Base-by-base conservation (phyloP, 352 stramenopile species). In the Phytophthora cactorum region DNA sequence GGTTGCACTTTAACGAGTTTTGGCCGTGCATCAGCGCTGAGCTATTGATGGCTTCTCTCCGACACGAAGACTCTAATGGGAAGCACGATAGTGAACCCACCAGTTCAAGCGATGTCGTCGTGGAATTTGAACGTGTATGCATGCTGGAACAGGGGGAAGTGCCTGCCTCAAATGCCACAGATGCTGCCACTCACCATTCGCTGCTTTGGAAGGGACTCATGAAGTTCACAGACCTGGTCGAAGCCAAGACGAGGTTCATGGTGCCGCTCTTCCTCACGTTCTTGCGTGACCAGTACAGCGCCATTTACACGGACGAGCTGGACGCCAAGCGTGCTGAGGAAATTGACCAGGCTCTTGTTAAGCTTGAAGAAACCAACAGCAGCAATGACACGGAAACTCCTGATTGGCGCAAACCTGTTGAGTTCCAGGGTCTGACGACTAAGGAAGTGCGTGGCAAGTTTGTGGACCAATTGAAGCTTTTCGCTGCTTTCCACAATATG, bases 211-310 rank as follows among this genome's bases (percentile, higher is more conserved):
- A 95, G 60, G 79, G 78, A 0, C 76, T 96, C 25, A 71, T 81
- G 51, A 90, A 92, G 59, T 92, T 89, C 52, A 47, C 78, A 14
- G 86, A 95, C 27, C 66, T 90, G 5, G 78, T 93, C 8, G 88
- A 97, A 67, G 76, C 77, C 15, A 96, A 95, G 69, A 96, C 88
- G 22, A 96, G 89, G 51, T 94, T 95, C 49, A 70, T 97, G 54
- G 87, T 96, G 9, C 88, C 88, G 17, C 74, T 97, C n/a, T 96
- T 96, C 59, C 63, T 93, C 4, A 73, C 79, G 1, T 97, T 95
- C 47, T 63, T 96, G 34, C 80, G 86, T 6, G 86, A 97, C 52
- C 88, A 97, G 67, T 97, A 96, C 67, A 66, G 70, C 3, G 9
- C 47, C 8, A 84, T 97, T 60, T 95, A 92, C 76, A 76, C 72